Evolutionary conservation across 352 stramenopile species (phyloP), one percentile per base, ranked within the genome.

Genomic region (Halophytophthora polymorphica): DNA sequence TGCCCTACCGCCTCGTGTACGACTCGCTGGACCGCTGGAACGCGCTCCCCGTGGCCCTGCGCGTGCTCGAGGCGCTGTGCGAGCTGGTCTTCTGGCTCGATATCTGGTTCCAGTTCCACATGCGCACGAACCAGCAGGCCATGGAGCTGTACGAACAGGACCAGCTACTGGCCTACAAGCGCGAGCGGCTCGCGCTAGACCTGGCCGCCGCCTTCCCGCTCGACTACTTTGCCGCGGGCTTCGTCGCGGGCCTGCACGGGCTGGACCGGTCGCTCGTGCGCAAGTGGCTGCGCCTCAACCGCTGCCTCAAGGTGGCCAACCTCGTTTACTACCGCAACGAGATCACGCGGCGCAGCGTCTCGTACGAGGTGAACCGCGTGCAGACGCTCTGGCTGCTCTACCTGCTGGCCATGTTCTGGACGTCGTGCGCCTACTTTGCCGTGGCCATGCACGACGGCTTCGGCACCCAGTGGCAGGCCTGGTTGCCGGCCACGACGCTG

Each of bases 81-180:
- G 72, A 84, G 23, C 8, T 73, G n/a, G 61, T 73, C 2, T 82
- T 77, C 39, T 82, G 61, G 64, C 40, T 53, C 21, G 74, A 86
- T 19, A 76, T 86, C 45, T 83, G 69, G 72, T 80, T 83, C 48
- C 67, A 83, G 31, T 88, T 84, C 33, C 69, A 74, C 10, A 66
- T 83, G n/a, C 47, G 61, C 2, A 56, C 59, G 21, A 86, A 73
- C 51, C 65, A 74, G 38, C 52, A 45, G 6, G 70, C 75, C 2
- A 82, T 86, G 71, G 75, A 84, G 23, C 43, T 86, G 12, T 84
- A 83, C 35, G 70, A 84, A 36, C 75, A 86, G 52, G 73, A 80
- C 21, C 75, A 86, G 25, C 44, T 81, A 2, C 37, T 71, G 11
- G 50, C 61, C 3, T 84, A 86, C 53, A 83, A 84, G 37, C 72